phyloP scores from a whole-genome alignment of 257 asterid species.

The Salvia hispanica region DNA sequence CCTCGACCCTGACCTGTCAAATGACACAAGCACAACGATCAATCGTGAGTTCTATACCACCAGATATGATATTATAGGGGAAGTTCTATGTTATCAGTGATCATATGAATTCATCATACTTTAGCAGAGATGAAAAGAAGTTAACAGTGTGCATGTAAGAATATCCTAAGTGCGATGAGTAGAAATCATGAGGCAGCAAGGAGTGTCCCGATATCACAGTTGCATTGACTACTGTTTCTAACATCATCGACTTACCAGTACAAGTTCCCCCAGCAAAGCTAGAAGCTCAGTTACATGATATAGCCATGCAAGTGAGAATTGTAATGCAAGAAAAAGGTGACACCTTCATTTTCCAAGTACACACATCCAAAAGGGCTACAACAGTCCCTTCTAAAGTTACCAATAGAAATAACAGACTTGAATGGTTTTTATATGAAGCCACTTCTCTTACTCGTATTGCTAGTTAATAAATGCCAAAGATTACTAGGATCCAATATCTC shows the following conservation, averaged over 20 bases:
- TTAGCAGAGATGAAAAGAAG: background rate
- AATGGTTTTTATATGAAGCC: background rate
- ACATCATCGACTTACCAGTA: background rate
- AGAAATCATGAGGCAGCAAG: background rate
- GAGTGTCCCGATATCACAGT: background rate
- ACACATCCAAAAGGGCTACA: background rate
- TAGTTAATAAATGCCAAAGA: background rate
- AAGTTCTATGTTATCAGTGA: background rate
- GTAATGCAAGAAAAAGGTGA: background rate
- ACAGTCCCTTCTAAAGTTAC: background rate
- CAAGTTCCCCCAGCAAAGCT: background rate
- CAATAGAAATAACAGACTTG: background rate
- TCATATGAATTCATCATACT: background rate
- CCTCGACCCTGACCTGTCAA: conserved; percentile 79
- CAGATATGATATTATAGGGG: background rate
- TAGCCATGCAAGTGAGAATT: background rate
- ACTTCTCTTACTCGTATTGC: background rate
- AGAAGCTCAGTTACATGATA: background rate
- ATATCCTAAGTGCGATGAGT: background rate
- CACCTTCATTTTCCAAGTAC: background rate
- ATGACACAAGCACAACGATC: conserved; percentile 23
- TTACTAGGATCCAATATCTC: conserved; percentile 1
- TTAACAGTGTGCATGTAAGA: background rate
- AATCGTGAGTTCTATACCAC: conserved; percentile 5
- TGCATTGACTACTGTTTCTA: background rate